These are phyloP conservation scores for Chrysosporium queenslandicum DNA, from an alignment of 2,329 filamentous ascomycete genomes.

Conservation along the genomic window DNA sequence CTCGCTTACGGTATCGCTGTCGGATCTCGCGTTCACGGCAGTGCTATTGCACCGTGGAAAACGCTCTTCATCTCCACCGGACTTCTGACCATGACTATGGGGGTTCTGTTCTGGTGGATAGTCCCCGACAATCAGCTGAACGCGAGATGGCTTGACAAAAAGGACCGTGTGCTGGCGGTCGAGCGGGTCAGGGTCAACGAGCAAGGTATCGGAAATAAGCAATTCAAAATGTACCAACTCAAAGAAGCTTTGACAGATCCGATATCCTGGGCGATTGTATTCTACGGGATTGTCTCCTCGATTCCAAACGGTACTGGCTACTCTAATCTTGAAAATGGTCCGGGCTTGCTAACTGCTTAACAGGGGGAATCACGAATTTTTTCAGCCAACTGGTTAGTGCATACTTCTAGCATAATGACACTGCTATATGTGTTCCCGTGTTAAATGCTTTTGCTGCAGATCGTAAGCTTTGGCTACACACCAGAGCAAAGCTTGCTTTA, in stretches of 20 bases:
- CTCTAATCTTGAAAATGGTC: background rate
- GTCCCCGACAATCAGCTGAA: constrained; percentile 54
- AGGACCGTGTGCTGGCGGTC: constrained; percentile 57
- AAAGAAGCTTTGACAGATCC: constrained; percentile 50
- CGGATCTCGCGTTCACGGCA: constrained; percentile 46
- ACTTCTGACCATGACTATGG: constrained; percentile 42
- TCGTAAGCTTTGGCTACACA: constrained; percentile 56
- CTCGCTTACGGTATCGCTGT: constrained; percentile 55
- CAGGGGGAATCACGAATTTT: constrained; percentile 48
- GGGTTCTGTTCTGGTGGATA: constrained; percentile 41
- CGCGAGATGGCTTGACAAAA: constrained; percentile 52
- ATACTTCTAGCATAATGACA: background rate
- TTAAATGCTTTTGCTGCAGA: constrained; percentile 25
- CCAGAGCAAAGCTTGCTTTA: constrained; percentile 53
- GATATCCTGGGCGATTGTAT: constrained; percentile 51
- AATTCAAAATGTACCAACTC: constrained; percentile 59
- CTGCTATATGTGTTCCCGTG: background rate
- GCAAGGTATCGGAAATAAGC: constrained; percentile 61
- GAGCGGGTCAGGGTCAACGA: constrained; percentile 65
- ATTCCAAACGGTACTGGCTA: constrained; percentile 39
- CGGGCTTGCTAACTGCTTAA: constrained; percentile 19
- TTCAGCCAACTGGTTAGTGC: constrained; percentile 43
- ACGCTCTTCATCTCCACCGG: constrained; percentile 49
- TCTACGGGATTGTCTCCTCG: constrained; percentile 47
- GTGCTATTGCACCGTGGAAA: constrained; percentile 55